Base-by-base conservation (phyloP, 1,284 basidiomycete genomes). In the Agaricales sp. region DNA sequence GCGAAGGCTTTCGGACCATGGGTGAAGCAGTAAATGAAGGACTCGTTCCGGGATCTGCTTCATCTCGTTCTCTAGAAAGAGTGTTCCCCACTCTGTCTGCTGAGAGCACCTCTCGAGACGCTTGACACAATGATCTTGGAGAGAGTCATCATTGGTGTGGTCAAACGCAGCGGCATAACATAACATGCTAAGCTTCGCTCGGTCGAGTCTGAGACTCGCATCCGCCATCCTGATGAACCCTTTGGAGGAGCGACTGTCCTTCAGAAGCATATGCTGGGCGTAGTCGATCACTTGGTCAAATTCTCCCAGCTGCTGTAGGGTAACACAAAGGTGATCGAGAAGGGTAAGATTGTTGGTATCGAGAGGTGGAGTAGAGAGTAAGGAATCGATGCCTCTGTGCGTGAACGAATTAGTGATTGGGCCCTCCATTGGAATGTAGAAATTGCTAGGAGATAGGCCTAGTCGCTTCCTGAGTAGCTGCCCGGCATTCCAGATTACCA, bases 401-500 rank as follows among this genome's bases (percentile, higher is more conserved):
- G 73, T 60, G 39, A 63, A 63, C 52, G 73, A 69, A 48, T 69
- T 63, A 52, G 77, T 70, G 3, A 57, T 55, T 2, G 56, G 41
- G 11, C 18, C 51, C 8, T 73, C 70, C 13, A 81, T 62, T 2
- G 71, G 73, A 54, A 80, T 70, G 57, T 80, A 74, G 55, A 79
- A 80, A 21, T 77, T 64, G 56, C 75, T 77, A 2, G 69, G 66
- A 24, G 67, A 63, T 8, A 80, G 64, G 2, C 74, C 73, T 8
- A 71, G 59, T 23, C 64, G 62, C 55, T 70, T 74, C 1, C 78
- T 69, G 25, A 73, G 58, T 19, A 64, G 63, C 53, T 80, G 74
- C 3, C 72, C 77, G 11, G 69, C 67, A 39, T 73, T 74, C 75
- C 77, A 80, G 2, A 80, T 63, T n/a, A 78, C 61, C 6, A 76